Percentiles rank a stretch among this genome's conserved stretches.
These are phyloP conservation scores for Phalaenopsis equestris DNA, from an alignment of 106 monocot species.

Conservation along the genomic window DNA sequence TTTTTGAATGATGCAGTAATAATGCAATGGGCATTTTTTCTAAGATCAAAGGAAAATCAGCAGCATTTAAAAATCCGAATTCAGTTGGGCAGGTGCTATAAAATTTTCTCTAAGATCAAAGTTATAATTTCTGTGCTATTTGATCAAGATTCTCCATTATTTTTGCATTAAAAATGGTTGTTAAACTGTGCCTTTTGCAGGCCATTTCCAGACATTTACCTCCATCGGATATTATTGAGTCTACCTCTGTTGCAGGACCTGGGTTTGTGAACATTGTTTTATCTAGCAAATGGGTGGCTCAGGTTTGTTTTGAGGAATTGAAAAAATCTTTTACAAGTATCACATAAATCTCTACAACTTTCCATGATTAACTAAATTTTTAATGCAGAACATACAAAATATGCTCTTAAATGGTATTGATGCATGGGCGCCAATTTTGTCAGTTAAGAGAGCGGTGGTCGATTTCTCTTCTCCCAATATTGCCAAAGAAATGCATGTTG, in stretches of 20 bases:
- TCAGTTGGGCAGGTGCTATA: slow-evolving; percentile 77
- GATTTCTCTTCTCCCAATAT: slow-evolving; percentile 98
- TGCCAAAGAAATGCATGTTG: slow-evolving; percentile 99
- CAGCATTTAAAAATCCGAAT: slow-evolving; percentile 71
- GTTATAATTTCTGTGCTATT: neutral
- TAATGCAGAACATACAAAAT: slow-evolving; percentile 56
- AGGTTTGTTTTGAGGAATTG: slow-evolving; percentile 34
- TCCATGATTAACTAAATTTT: neutral
- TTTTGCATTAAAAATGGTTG: neutral
- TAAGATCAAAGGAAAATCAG: slow-evolving; percentile 63
- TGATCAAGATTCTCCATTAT: neutral
- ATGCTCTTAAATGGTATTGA: slow-evolving; percentile 80
- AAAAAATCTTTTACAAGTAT: neutral
- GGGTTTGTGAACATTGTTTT: slow-evolving; percentile 81
- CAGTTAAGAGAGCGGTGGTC: slow-evolving; percentile 62
- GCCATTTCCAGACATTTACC: slow-evolving; percentile 78
- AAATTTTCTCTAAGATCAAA: neutral
- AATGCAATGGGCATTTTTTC: slow-evolving; percentile 92
- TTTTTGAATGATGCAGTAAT: slow-evolving; percentile 48
- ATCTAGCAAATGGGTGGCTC: slow-evolving; percentile 68
- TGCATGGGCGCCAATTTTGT: slow-evolving; percentile 72
- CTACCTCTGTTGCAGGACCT: slow-evolving; percentile 70
- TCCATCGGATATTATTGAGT: slow-evolving; percentile 57
- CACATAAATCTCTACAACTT: neutral
- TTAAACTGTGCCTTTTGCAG: slow-evolving; percentile 24